Evolutionary conservation across 345 rosid species (phyloP), one percentile per base, ranked within the genome.

Genomic region (Pelargonium nanum): DNA sequence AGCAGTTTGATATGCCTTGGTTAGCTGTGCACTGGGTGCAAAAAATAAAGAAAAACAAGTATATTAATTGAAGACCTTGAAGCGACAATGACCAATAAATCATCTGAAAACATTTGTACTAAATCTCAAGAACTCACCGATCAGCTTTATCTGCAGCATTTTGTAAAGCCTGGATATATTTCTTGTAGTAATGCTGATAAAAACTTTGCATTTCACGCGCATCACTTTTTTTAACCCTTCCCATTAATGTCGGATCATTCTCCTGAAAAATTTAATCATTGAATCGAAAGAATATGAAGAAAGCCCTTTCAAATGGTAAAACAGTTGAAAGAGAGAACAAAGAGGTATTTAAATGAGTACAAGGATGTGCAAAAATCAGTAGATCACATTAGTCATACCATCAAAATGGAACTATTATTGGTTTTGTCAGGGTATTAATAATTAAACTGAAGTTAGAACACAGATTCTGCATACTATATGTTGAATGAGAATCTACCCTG

Each of bases 1-100:
- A n/a, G 99, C 99, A 63, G 99, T 94, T 78, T 94, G 99, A 77
- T 94, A 94, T 51, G 99, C 99, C 80, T 94, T 94, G 22, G 99
- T 88, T 72, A 94, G 85, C 81, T 90, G 97, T 6, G 99, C 97
- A 75, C 99, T 94, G 76, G 53, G 78, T 58, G 20, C 5, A 24
- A 63, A 55, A 12, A 20, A 52, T n/a, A 52, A 10, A 22, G 26
- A 22, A 19, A 30, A 24, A 17, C 32, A 26, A 60, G 56, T 12
- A n/a, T 7, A 55, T 45, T 2, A 40, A 12, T 12, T 2, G 48
- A 40, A 40, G 48, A 40, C 10, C 9, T 40, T 40, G 15, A 40
- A 40, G 50, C 22, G 22, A 8, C 20, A 44, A 13, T 44, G 4
- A 1, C 65, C 24, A 16, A 10, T 24, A 57, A 0, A 19, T 56